A percentile compares a stretch with the other conserved stretches of the same genome.
Evolutionary conservation across 2,329 filamentous ascomycete genomes (phyloP).

Genomic region (Stagonosporopsis cucurbitacearum): DNA sequence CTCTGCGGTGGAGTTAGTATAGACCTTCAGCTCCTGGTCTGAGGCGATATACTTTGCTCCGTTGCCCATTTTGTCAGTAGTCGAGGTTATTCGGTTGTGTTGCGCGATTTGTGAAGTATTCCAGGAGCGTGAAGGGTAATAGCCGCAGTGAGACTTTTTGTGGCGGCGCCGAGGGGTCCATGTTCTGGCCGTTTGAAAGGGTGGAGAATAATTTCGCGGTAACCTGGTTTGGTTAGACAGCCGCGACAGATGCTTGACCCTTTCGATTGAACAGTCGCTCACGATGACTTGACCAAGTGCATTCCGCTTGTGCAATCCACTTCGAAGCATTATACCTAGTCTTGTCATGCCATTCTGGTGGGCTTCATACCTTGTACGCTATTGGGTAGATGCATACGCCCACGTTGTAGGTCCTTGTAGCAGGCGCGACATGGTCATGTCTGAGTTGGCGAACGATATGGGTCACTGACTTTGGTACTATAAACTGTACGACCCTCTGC

Average conservation of each 20-base stretch:
- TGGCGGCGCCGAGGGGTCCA: conserved; percentile 22
- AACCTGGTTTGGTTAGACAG: conserved; percentile 17
- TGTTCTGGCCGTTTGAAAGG: conserved; percentile 27
- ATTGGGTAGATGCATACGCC: conserved; percentile 5
- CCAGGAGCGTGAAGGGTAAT: conserved; percentile 16
- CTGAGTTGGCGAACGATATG: conserved; percentile 19
- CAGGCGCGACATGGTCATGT: conserved; percentile 17
- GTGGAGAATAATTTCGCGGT: conserved; percentile 19
- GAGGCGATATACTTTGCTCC: conserved; percentile 43
- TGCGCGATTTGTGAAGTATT: conserved; percentile 17
- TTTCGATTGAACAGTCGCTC: neutral
- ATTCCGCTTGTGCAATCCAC: conserved; percentile 2
- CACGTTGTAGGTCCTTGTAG: conserved; percentile 9
- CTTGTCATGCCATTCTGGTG: neutral
- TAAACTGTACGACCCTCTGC: conserved; percentile 16
- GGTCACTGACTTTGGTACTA: conserved; percentile 6
- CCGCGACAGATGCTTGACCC: conserved; percentile 23
- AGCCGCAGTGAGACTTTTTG: conserved; percentile 37
- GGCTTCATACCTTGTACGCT: neutral
- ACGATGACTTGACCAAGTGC: neutral
- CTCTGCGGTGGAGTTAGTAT: conserved; percentile 36
- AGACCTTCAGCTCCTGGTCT: conserved; percentile 3
- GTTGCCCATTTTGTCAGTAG: conserved; percentile 44
- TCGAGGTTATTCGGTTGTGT: conserved; percentile 23
- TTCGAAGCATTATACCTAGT: neutral